Evolutionary conservation across 306 rosid species (phyloP).

Genomic region (Hippophae tibetana): DNA sequence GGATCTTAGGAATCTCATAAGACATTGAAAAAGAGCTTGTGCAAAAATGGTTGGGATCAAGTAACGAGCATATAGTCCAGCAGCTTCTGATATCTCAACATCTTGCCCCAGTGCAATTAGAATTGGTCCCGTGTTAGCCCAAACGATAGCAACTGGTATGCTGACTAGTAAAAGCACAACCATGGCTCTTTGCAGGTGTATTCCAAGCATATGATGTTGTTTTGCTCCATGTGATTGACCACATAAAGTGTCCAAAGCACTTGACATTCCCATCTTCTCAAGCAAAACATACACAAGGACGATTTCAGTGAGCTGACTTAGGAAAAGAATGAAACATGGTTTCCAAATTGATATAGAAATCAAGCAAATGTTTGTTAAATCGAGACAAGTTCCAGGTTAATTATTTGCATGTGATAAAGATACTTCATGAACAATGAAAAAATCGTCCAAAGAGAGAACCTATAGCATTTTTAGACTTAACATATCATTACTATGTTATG

Average conservation of each 20-base stretch:
- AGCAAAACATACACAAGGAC: background rate
- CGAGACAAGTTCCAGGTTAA: too few species aligned
- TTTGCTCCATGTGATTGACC: background rate
- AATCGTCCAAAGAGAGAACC: too few species aligned
- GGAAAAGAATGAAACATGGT: background rate
- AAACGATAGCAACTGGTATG: background rate
- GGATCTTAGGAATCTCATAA: background rate
- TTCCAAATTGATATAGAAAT: background rate
- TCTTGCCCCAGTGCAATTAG: background rate
- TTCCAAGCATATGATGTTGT: background rate
- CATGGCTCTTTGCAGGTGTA: background rate
- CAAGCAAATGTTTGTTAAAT: too few species aligned
- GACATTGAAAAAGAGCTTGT: background rate
- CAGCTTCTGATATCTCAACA: background rate
- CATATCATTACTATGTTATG: too few species aligned
- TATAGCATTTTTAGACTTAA: too few species aligned
- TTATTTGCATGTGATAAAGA: too few species aligned
- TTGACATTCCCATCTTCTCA: background rate
- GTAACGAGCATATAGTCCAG: background rate
- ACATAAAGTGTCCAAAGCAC: conserved; percentile 2
- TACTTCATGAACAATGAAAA: too few species aligned
- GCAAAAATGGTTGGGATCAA: background rate
- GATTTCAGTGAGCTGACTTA: background rate
- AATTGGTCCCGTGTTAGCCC: background rate
- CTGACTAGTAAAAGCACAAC: background rate